Evolutionary conservation across 257 asterid genomes (phyloP).

Genomic region (Jasminum sambac): DNA sequence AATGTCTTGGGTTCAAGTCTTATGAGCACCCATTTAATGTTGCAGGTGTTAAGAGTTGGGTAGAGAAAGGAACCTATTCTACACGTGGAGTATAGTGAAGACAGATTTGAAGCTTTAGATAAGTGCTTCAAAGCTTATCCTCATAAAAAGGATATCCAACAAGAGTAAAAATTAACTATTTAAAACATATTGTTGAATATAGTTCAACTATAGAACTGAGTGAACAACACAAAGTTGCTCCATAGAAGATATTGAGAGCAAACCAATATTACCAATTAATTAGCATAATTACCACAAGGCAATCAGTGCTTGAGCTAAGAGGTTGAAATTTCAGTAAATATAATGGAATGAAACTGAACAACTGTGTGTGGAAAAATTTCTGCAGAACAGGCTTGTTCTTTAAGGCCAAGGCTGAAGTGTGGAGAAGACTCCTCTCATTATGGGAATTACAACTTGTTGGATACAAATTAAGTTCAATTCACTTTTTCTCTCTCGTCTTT

Average conservation of each 20-base stretch:
- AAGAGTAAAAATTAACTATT: conserved; percentile 9
- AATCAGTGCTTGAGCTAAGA: not conserved
- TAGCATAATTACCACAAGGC: not conserved
- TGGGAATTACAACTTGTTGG: no score
- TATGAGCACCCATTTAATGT: not conserved
- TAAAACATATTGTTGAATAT: conserved; percentile 10
- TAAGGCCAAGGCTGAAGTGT: not conserved
- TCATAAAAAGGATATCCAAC: not conserved
- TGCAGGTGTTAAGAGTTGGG: not conserved
- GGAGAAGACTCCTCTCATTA: not conserved
- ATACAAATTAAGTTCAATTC: no score
- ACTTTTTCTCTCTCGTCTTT: no score
- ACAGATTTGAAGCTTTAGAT: not conserved
- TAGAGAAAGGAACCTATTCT: not conserved
- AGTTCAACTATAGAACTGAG: not conserved
- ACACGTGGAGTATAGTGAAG: not conserved
- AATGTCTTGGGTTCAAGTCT: not conserved
- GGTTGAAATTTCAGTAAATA: not conserved
- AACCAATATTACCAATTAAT: not conserved
- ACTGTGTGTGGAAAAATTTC: not conserved
- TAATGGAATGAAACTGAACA: not conserved
- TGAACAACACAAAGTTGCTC: not conserved
- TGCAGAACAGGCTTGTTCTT: not conserved
- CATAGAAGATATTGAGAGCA: not conserved
- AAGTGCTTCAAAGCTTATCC: not conserved